Base-by-base conservation (phyloP, 164 flowering plant genomes). In the Saururus chinensis region DNA sequence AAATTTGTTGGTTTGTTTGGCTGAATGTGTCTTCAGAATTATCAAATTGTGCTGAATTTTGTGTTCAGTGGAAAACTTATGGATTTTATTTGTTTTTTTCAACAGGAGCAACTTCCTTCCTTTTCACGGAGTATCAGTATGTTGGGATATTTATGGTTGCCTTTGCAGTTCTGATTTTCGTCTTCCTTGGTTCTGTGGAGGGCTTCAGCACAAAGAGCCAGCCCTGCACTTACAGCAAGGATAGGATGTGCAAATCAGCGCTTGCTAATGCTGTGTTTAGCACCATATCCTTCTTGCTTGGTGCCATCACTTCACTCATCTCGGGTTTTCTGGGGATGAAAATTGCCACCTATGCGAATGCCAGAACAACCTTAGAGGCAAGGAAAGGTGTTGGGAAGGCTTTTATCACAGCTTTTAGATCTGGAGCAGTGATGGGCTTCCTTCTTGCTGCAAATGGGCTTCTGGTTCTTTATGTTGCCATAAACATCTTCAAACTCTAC, bases 381-480 rank as follows among this genome's bases (percentile, higher is more conserved):
- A 67, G 64, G 48, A 67, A 67, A 26, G 70, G 65, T 48, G 60
- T 67, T 21, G 64, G 64, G 20, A 67, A 67, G 55, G 70, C 71
- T 20, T 68, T 68, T 51, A 63, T 68, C 21, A 57, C 59, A 11
- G 71, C 66, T 20, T 68, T 68, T 61, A 21, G 71, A 9, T 68
- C 71, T 19, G 71, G 71, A 40, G 65, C 71, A 24, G 71, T 67
- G n/a, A 67, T 67, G 70, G 70, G 70, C 23, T 67, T 67, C 25
- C 65, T 67, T 51, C 57, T 67, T 14, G 71, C 71, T 68, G 71
- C 71, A 45, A 68, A 63, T 52, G 71, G 71, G 12, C 66, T 68
- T 13, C 58, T 68, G 62, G 71, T 68, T 19, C 66, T 68, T n/a
- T 68, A 68, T 49, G 40, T 68, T 62, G 24, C 71, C 40, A 68